A percentile compares a stretch with the other conserved stretches of the same genome.
Evolutionary conservation across 129 eudicot species (phyloP).

Genomic region (Centella asiatica): DNA sequence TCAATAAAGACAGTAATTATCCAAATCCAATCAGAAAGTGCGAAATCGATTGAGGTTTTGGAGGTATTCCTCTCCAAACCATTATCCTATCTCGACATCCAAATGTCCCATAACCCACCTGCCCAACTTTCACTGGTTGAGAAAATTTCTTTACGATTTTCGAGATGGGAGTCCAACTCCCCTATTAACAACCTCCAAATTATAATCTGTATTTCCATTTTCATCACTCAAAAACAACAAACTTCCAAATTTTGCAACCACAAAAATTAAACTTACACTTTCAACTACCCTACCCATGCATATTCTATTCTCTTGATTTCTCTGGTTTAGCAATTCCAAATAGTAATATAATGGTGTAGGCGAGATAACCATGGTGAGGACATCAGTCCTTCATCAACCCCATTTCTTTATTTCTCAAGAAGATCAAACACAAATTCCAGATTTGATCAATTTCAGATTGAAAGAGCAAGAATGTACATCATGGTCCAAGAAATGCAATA

Average conservation of each 20-base stretch:
- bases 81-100: constrained; percentile 10
- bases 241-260: constrained; percentile 1
- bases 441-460: constrained; percentile 22
- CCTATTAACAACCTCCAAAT: neutral
- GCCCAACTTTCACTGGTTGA: neutral
- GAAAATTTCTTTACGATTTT: constrained; percentile 9
- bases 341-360: constrained; percentile 11
- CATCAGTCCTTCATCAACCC: constrained; percentile 57
- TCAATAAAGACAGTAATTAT: no score
- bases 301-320: no score
- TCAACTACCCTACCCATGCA: no score
- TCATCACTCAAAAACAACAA: neutral
- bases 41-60: neutral
- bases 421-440: constrained; percentile 37
- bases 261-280: no score
- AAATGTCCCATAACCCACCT: neutral
- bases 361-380: constrained; percentile 40
- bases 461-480: constrained; percentile 65
- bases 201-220: neutral
- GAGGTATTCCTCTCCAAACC: neutral
- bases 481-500: constrained; percentile 52
- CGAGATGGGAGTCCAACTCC: neutral
- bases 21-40: neutral
- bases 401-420: constrained; percentile 29
- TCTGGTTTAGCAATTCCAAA: neutral